Evolutionary conservation across 495 filamentous ascomycete species (phyloP).

Genomic region (Aspergillus wentii): DNA sequence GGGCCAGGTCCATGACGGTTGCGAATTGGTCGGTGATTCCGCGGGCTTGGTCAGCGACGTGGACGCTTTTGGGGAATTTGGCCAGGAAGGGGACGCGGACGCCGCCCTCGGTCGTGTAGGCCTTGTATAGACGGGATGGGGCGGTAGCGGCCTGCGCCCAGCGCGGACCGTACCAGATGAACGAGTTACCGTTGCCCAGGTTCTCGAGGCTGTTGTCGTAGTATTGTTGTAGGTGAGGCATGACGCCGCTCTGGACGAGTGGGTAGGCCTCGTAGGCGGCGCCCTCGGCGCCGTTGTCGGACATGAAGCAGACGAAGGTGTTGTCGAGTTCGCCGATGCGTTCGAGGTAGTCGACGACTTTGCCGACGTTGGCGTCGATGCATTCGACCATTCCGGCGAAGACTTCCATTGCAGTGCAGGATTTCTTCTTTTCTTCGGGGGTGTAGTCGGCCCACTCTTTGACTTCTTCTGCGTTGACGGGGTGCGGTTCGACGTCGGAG

Average conservation of each 20-base stretch:
- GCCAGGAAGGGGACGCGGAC: constrained; percentile 56
- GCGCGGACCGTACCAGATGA: constrained; percentile 62
- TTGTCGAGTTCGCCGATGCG: constrained; percentile 57
- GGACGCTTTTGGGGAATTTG: constrained; percentile 35
- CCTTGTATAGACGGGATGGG: constrained; percentile 57
- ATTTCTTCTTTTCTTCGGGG: constrained; percentile 45
- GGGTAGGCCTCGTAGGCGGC: constrained; percentile 57
- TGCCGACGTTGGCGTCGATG: constrained; percentile 58
- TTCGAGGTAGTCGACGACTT: constrained; percentile 50
- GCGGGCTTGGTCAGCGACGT: constrained; percentile 14
- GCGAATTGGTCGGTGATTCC: constrained; percentile 52
- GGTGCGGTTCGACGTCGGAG: constrained; percentile 46
- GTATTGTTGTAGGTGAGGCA: constrained; percentile 53
- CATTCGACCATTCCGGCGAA: constrained; percentile 62
- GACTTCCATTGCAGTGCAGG: constrained; percentile 53
- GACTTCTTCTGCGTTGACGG: constrained; percentile 49
- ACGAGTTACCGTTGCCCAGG: constrained; percentile 54
- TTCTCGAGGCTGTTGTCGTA: constrained; percentile 60
- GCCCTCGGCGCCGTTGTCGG: constrained; percentile 62
- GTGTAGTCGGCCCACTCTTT: constrained; percentile 50
- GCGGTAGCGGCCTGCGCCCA: constrained; percentile 63
- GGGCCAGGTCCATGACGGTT: constrained; percentile 62
- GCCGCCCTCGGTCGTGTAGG: constrained; percentile 58
- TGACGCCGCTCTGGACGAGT: constrained; percentile 46
- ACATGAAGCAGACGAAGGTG: constrained; percentile 61